Percentiles rank a stretch among this genome's conserved stretches.
Evolutionary conservation across 305 asterid genomes (phyloP).

Genomic region (Withania somnifera): DNA sequence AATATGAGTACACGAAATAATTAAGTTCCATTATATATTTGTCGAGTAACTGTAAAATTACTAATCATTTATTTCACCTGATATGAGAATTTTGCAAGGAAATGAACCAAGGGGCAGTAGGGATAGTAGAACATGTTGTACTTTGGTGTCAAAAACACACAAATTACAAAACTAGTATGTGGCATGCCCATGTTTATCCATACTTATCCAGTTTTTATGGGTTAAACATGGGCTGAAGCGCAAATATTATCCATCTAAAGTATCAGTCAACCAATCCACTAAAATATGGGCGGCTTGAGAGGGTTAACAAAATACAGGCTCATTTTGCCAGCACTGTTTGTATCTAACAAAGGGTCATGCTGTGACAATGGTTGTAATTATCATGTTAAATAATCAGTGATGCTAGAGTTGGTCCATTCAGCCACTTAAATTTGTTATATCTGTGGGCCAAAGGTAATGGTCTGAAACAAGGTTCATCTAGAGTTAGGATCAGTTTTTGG

Average conservation of each 20-base stretch:
- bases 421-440: not conserved
- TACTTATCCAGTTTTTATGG: not conserved
- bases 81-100: not conserved
- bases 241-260: not conserved
- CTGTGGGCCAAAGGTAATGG: not conserved
- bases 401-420: not conserved
- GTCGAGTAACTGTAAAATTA: not conserved
- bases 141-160: not conserved
- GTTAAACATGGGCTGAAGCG: not conserved
- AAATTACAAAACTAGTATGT: not conserved
- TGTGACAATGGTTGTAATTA: not conserved
- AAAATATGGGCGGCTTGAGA: not conserved
- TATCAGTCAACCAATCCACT: not conserved
- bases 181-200: not conserved
- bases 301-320: not conserved
- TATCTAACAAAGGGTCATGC: not conserved
- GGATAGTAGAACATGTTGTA: not conserved
- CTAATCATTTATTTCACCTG: not conserved
- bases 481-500: no score
- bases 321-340: not conserved
- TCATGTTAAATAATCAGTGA: not conserved
- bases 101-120: not conserved
- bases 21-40: not conserved
- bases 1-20: not conserved
- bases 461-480: no score